phyloP scores from a whole-genome alignment of 441 rosid genomes.

The Raphanus hybrid region DNA sequence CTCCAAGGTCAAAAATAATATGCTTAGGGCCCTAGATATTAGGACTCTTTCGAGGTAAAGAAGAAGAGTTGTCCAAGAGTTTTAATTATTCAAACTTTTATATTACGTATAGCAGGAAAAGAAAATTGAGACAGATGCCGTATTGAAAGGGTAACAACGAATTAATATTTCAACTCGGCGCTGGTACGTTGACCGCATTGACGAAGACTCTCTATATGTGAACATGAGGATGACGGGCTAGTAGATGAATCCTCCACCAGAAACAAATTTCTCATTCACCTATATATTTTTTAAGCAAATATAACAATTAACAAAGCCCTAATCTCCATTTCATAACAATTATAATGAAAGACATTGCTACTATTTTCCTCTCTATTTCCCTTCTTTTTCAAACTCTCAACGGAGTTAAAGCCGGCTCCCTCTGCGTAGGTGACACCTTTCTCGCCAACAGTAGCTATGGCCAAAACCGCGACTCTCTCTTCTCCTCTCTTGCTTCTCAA shows the following conservation, averaged over 20 bases:
- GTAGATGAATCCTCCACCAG: neutral
- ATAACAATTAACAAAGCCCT: neutral
- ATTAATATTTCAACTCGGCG: neutral
- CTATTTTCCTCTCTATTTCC: neutral
- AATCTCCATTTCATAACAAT: neutral
- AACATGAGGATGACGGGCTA: neutral
- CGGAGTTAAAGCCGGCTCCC: conserved; percentile 26
- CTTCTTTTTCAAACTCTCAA: conserved; percentile 21
- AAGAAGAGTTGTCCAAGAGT: no score
- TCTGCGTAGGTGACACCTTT: conserved; percentile 13
- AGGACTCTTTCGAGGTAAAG: no score
- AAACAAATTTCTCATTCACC: neutral
- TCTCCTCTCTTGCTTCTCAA: conserved; percentile 37
- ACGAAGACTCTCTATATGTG: conserved; percentile 6
- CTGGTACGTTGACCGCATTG: neutral
- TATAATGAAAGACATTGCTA: conserved; percentile 15
- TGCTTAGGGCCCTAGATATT: no score
- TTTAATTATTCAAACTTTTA: no score
- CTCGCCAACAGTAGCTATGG: conserved; percentile 31
- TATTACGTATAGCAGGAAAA: no score
- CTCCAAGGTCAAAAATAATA: no score
- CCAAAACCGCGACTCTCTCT: conserved; percentile 37
- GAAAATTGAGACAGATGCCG: no score
- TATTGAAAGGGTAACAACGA: no score
- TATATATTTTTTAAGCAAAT: no score